Conservation (phyloP, 176 grass and related monocot genomes). For the Dactylis glomerata region DNA sequence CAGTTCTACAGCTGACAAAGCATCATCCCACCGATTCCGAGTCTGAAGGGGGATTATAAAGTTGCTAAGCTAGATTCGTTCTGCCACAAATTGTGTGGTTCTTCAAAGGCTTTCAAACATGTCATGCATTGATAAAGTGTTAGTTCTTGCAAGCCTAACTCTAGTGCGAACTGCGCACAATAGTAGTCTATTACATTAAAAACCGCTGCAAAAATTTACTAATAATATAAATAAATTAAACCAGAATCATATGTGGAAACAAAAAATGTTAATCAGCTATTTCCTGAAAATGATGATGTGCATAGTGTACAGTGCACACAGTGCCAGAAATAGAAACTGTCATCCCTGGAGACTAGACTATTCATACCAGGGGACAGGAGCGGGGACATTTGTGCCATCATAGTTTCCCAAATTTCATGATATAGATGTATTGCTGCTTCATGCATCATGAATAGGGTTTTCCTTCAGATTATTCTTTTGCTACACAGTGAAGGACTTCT, state of each 20-base stretch:
- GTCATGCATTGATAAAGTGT: constrained; percentile 1
- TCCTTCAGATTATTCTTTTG: neutral
- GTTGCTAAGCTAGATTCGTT: neutral
- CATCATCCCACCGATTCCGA: neutral
- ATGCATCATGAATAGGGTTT: neutral
- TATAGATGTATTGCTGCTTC: neutral
- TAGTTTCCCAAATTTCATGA: neutral
- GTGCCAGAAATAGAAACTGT: neutral
- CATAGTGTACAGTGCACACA: neutral
- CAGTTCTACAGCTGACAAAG: neutral
- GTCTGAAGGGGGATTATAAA: constrained; percentile 4
- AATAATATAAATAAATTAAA: neutral
- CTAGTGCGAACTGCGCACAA: neutral
- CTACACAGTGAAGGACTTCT: neutral
- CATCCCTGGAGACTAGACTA: neutral
- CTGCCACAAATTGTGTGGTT: neutral
- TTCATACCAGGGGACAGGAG: constrained; percentile 1
- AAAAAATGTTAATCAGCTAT: neutral
- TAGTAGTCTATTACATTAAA: neutral
- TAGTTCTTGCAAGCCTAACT: constrained; percentile 1
- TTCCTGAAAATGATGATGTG: neutral
- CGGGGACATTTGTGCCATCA: neutral
- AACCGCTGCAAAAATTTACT: neutral
- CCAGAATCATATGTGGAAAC: neutral
- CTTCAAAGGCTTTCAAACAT: neutral